Percentiles rank a stretch among this genome's conserved stretches.
Evolutionary conservation across 1,284 basidiomycete genomes (phyloP).

Genomic region (Austroboletus novae-zelandiae): DNA sequence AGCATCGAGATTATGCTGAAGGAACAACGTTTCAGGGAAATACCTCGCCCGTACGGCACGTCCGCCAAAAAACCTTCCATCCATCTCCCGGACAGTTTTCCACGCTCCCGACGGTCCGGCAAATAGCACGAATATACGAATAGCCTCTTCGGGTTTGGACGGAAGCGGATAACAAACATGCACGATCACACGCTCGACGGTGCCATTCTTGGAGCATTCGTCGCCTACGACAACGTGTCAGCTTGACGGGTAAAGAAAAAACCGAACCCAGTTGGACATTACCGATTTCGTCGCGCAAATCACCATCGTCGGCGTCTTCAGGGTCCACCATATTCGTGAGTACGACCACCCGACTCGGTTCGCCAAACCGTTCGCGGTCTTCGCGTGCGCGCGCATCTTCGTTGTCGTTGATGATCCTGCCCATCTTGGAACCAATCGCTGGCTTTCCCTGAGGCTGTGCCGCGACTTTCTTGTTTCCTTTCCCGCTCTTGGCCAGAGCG

Average conservation of each 20-base stretch:
- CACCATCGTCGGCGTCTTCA: slow-evolving; percentile 83
- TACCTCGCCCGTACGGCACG: slow-evolving; percentile 80
- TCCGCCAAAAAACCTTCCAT: slow-evolving; percentile 90
- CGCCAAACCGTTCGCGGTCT: slow-evolving; percentile 78
- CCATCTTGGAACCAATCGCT: slow-evolving; percentile 61
- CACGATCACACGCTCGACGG: slow-evolving; percentile 85
- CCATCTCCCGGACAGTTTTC: slow-evolving; percentile 89
- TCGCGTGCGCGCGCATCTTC: slow-evolving; percentile 73
- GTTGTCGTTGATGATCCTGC: slow-evolving; percentile 85
- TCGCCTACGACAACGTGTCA: slow-evolving; percentile 51
- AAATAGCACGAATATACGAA: slow-evolving; percentile 85
- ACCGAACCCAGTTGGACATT: slow-evolving; percentile 29
- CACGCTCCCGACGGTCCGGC: slow-evolving; percentile 89
- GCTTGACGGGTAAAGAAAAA: slow-evolving; percentile 7
- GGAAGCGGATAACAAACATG: slow-evolving; percentile 72
- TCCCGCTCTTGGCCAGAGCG: slow-evolving; percentile 23
- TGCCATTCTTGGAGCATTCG: slow-evolving; percentile 87
- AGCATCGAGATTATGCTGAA: slow-evolving; percentile 47
- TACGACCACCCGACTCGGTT: slow-evolving; percentile 84
- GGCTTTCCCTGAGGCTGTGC: slow-evolving; percentile 30
- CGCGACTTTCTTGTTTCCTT: slow-evolving; percentile 32
- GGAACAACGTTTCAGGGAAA: slow-evolving; percentile 68
- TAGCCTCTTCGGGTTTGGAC: slow-evolving; percentile 58
- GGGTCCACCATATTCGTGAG: slow-evolving; percentile 84
- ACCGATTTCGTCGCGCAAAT: slow-evolving; percentile 85